These are phyloP conservation scores for Neonectria neomacrospora DNA, from an alignment of 2,329 filamentous ascomycete genomes.

Conservation along the genomic window DNA sequence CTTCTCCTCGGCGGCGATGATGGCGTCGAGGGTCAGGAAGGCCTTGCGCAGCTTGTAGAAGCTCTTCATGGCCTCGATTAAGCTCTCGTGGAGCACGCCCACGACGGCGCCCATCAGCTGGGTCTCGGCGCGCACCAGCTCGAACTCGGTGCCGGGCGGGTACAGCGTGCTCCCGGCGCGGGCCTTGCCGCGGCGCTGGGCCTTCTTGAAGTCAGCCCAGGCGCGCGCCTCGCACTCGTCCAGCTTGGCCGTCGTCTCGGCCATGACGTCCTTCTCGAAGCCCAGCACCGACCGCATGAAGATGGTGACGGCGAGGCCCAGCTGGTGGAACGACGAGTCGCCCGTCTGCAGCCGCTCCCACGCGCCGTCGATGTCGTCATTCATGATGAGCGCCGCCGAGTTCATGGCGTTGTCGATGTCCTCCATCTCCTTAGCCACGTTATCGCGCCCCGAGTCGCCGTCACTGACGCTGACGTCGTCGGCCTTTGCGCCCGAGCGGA, in stretches of 20 bases:
- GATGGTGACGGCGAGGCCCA: slow-evolving; percentile 82
- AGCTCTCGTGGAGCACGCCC: slow-evolving; percentile 88
- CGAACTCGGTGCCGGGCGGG: slow-evolving; percentile 85
- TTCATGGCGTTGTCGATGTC: slow-evolving; percentile 70
- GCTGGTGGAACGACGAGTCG: slow-evolving; percentile 86
- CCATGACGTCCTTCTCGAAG: slow-evolving; percentile 92
- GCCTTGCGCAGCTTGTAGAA: slow-evolving; percentile 95
- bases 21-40: slow-evolving; percentile 81
- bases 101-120: slow-evolving; percentile 92
- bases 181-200: slow-evolving; percentile 68
- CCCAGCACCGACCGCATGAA: slow-evolving; percentile 90
- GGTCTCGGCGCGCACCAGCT: slow-evolving; percentile 83
- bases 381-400: slow-evolving; percentile 80
- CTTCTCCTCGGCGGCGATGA: slow-evolving; percentile 78
- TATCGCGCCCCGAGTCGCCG: slow-evolving; percentile 39
- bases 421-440: slow-evolving; percentile 58
- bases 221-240: slow-evolving; percentile 80
- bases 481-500: slow-evolving; percentile 56
- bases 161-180: slow-evolving; percentile 67
- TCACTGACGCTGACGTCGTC: slow-evolving; percentile 50
- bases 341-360: slow-evolving; percentile 77
- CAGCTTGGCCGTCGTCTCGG: slow-evolving; percentile 78
- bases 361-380: slow-evolving; percentile 89
- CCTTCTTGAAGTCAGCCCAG: slow-evolving; percentile 79
- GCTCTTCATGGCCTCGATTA: slow-evolving; percentile 89